These are phyloP conservation scores for Prunus yedoensis DNA, from an alignment of 331 rosid genomes.

Conservation along the genomic window DNA sequence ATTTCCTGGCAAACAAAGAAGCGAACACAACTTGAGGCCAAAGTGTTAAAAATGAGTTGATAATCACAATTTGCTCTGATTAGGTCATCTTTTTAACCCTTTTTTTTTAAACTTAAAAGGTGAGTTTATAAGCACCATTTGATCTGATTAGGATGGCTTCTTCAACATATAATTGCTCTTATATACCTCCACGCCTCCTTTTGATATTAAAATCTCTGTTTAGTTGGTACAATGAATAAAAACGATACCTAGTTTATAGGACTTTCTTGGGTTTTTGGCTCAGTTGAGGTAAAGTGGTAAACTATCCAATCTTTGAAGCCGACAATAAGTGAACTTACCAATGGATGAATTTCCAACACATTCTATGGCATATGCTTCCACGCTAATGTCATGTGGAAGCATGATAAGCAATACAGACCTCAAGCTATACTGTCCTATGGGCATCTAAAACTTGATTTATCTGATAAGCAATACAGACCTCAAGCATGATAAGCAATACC, in stretches of 20 bases:
- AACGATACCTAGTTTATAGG: not conserved
- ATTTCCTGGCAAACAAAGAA: conserved; percentile 56
- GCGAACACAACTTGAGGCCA: not conserved
- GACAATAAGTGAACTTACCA: not conserved
- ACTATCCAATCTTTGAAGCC: not conserved
- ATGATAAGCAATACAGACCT: too few relatives aligned
- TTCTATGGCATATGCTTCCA: not conserved
- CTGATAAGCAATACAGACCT: not conserved
- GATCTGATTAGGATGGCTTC: too few relatives aligned
- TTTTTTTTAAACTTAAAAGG: not conserved
- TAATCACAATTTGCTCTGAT: too few relatives aligned
- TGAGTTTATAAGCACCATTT: not conserved
- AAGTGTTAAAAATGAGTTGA: not conserved
- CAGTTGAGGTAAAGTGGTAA: not conserved
- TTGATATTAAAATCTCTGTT: not conserved
- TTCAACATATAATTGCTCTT: not conserved
- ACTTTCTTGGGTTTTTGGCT: not conserved
- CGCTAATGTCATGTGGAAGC: too few relatives aligned
- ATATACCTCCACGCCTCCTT: not conserved
- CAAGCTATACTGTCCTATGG: not conserved
- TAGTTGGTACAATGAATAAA: not conserved
- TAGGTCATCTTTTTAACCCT: too few relatives aligned
- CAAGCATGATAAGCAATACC: too few relatives aligned
- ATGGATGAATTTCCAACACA: not conserved
- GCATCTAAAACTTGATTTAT: not conserved